These are phyloP conservation scores for Trametes sanguinea DNA, from an alignment of 768 basidiomycete species.

Conservation along the genomic window DNA sequence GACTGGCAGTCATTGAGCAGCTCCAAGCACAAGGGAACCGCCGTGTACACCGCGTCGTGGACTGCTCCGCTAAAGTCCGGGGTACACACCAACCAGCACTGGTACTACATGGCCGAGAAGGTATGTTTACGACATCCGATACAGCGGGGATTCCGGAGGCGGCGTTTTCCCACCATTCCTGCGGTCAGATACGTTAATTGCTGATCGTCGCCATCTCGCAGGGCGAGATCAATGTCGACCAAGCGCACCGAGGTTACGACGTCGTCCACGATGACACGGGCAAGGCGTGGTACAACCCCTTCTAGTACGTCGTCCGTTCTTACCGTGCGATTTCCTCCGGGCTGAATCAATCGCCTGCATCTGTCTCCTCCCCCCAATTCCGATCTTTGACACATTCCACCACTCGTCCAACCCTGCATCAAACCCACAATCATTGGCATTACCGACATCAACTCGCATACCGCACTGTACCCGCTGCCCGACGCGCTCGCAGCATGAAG, in stretches of 20 bases:
- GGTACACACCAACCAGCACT: conserved; percentile 89
- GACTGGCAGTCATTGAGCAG: conserved; percentile 88
- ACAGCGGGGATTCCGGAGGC: neutral
- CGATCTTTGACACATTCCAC: neutral
- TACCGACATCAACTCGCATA: neutral
- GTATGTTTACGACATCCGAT: conserved; percentile 36
- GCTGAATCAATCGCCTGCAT: conserved; percentile 15
- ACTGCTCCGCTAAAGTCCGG: conserved; percentile 89
- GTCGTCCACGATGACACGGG: conserved; percentile 84
- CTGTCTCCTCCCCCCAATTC: neutral
- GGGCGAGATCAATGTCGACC: conserved; percentile 92
- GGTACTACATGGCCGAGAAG: conserved; percentile 96
- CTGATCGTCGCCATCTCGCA: conserved; percentile 33
- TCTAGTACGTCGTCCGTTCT: conserved; percentile 63
- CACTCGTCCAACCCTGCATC: neutral
- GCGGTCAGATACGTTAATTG: neutral
- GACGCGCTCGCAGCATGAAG: conserved; percentile 67
- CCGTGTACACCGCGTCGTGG: conserved; percentile 93
- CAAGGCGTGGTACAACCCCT: conserved; percentile 86
- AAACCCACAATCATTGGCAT: neutral
- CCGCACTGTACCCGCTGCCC: conserved; percentile 3
- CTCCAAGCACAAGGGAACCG: conserved; percentile 77
- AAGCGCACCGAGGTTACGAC: conserved; percentile 93
- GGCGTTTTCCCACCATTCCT: neutral
- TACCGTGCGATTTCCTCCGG: conserved; percentile 12